phyloP scores from a whole-genome alignment of 2,329 filamentous ascomycete genomes.

The Lasiodiplodia sp. region DNA sequence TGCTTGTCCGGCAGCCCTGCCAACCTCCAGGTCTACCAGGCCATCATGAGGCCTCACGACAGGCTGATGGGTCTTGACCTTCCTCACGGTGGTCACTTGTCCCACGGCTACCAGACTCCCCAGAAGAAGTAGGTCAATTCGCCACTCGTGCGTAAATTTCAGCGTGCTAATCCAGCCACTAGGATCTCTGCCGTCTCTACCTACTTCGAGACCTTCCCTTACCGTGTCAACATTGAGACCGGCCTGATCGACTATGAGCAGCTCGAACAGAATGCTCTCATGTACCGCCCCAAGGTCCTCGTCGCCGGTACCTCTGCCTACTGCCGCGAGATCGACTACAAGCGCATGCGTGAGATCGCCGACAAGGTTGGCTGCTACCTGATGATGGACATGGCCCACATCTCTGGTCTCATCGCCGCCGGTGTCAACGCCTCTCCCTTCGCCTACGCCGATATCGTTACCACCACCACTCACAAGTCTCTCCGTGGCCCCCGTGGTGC shows the following conservation, averaged over 20 bases:
- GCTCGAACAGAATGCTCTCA: slow-evolving; percentile 82
- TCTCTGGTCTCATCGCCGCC: slow-evolving; percentile 91
- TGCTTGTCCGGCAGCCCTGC: slow-evolving; percentile 85
- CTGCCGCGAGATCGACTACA: slow-evolving; percentile 94
- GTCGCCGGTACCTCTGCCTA: slow-evolving; percentile 96
- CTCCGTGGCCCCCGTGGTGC: slow-evolving; percentile 93
- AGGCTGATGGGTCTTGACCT: slow-evolving; percentile 96
- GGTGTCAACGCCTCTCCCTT: slow-evolving; percentile 93
- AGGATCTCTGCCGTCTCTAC: slow-evolving; percentile 96
- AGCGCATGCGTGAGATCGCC: slow-evolving; percentile 86
- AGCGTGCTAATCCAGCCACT: slow-evolving; percentile 7
- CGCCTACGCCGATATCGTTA: slow-evolving; percentile 89
- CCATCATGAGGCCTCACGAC: slow-evolving; percentile 93
- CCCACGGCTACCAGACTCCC: slow-evolving; percentile 96
- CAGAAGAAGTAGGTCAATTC: slow-evolving; percentile 75
- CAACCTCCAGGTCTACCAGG: slow-evolving; percentile 98
- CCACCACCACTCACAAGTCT: slow-evolving; percentile 97
- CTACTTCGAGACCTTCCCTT: slow-evolving; percentile 98
- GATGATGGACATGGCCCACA: slow-evolving; percentile 95
- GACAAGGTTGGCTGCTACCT: slow-evolving; percentile 93
- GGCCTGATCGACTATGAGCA: slow-evolving; percentile 95
- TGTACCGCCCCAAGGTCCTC: slow-evolving; percentile 95
- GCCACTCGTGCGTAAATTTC: background rate
- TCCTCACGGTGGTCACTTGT: slow-evolving; percentile 92
- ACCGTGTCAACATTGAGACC: slow-evolving; percentile 87